Conservation (phyloP, 2,329 filamentous ascomycete species). For the Fusarium nisikadoi region DNA sequence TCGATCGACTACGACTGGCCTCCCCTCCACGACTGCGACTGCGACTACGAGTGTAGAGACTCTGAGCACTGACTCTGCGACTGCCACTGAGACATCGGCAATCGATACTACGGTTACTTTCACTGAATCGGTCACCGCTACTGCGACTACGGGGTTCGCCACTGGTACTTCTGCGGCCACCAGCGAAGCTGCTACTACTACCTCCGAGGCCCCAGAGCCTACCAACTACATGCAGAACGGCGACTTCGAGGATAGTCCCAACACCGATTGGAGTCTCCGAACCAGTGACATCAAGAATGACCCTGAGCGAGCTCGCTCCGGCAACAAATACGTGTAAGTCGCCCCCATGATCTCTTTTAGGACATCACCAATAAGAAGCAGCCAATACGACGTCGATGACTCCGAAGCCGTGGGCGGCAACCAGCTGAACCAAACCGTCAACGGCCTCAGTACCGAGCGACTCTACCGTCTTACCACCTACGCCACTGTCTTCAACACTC, state of each 20-base stretch:
- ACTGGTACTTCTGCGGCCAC: neutral
- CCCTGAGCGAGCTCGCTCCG: neutral
- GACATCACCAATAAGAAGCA: neutral
- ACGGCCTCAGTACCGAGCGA: rapidly evolving
- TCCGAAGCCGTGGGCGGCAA: neutral
- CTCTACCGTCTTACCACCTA: neutral
- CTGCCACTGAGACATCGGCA: neutral
- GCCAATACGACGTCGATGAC: neutral
- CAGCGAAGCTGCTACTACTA: neutral
- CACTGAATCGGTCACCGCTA: neutral
- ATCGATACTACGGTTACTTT: neutral
- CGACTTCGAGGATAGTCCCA: neutral
- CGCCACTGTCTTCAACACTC: neutral
- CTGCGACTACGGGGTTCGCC: neutral
- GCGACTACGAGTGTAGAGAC: neutral
- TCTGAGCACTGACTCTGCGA: neutral
- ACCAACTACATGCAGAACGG: neutral
- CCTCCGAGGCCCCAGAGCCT: rapidly evolving
- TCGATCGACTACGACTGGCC: neutral
- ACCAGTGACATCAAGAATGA: neutral
- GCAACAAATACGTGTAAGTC: neutral
- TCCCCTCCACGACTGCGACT: neutral
- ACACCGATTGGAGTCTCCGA: neutral
- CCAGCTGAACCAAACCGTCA: neutral
- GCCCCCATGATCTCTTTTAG: no score